Percentiles rank a stretch among this genome's conserved stretches.
Conservation (phyloP, 1,139 yeast species). For the Taphrina confusa region DNA sequence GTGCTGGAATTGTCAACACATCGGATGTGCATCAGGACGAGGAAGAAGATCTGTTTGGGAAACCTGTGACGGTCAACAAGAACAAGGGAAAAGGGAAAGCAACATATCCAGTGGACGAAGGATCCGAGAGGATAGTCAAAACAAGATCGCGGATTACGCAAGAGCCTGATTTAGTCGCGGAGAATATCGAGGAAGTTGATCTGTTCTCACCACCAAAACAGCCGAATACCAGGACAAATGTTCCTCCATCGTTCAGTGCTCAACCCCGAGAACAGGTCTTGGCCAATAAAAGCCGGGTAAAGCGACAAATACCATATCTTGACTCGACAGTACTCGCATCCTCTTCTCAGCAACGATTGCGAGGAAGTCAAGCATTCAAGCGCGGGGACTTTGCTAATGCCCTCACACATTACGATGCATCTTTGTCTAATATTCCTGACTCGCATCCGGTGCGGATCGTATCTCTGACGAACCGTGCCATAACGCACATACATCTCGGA, state of each 20-base stretch:
- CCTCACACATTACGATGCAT: conserved; percentile 58
- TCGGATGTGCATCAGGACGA: neutral
- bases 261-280: no score
- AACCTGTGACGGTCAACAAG: neutral
- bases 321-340: conserved; percentile 14
- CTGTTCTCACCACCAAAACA: conserved; percentile 24
- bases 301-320: conserved; percentile 20
- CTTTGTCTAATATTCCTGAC: conserved; percentile 64
- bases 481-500: conserved; percentile 71
- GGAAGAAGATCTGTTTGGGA: conserved; percentile 25
- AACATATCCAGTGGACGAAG: neutral
- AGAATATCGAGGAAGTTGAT: conserved; percentile 13
- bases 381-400: conserved; percentile 83
- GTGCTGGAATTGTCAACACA: no score
- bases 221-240: neutral
- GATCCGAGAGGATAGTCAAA: neutral
- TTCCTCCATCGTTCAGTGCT: no score
- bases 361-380: conserved; percentile 65
- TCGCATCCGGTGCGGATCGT: conserved; percentile 68
- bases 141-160: no score
- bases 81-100: conserved; percentile 26
- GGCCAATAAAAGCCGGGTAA: no score
- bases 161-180: neutral
- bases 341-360: conserved; percentile 54
- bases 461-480: conserved; percentile 73